phyloP scores from a whole-genome alignment of 129 eudicot genomes.

The Chrysanthemum makinoi region DNA sequence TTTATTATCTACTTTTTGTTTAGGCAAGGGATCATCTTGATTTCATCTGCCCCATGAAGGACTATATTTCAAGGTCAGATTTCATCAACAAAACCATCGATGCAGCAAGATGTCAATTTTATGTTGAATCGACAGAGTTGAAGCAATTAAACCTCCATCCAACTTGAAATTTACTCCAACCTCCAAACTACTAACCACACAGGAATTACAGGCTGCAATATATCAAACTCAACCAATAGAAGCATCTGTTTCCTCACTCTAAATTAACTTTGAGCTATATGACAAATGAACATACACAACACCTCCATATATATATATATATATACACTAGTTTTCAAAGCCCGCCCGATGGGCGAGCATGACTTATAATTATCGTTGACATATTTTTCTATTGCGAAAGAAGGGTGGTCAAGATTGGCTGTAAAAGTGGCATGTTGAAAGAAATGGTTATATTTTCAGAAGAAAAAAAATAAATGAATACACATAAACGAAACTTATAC shows the following conservation, averaged over 20 bases:
- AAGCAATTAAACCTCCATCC: constrained; percentile 24
- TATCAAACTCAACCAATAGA: too few species aligned
- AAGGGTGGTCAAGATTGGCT: too few species aligned
- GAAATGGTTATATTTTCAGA: too few species aligned
- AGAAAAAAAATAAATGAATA: too few species aligned
- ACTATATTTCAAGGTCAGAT: constrained; percentile 52
- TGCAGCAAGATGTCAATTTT: constrained; percentile 52
- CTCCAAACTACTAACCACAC: constrained; percentile 41
- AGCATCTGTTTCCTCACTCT: background rate
- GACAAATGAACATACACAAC: background rate
- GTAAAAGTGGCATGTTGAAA: too few species aligned
- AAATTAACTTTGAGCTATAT: background rate
- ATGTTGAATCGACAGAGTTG: constrained; percentile 36
- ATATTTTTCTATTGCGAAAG: too few species aligned
- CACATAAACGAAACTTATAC: too few species aligned
- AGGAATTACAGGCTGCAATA: constrained; percentile 49
- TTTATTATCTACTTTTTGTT: constrained; percentile 1
- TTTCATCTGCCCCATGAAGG: constrained; percentile 81
- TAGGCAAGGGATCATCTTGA: constrained; percentile 77
- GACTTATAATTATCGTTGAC: too few species aligned
- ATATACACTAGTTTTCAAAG: too few species aligned
- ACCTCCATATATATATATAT: too few species aligned
- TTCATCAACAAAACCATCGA: constrained; percentile 58
- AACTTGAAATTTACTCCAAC: constrained; percentile 42
- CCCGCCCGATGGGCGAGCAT: too few species aligned